Base-by-base conservation (phyloP, 2,329 filamentous ascomycete genomes). In the Fusarium brevicatenulatum region DNA sequence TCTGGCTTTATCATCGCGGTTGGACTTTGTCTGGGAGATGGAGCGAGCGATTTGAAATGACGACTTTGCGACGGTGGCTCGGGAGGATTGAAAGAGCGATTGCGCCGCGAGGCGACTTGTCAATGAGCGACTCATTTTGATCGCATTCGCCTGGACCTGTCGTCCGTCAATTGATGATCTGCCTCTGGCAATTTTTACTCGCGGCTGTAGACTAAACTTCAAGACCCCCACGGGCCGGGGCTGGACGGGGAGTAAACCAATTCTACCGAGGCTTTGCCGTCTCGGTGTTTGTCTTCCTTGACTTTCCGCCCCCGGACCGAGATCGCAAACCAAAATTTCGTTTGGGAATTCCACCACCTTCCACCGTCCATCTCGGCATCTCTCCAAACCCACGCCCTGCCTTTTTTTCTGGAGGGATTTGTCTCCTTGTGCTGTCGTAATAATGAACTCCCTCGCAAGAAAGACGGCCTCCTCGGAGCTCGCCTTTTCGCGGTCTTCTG, bases 361-460 rank as follows among this genome's bases (percentile, higher is more conserved):
- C 76, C 70, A 75, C 72, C 49, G 42, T 70, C 57, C 71, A 74
- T 74, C 71, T 50, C 55, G 55, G 42, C 32, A 58, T 58, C 42
- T 58, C 73, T 60, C 70, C 64, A 72, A 68, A 66, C 63, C 73
- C 73, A 76, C 68, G 68, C 70, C 71, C 76, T 73, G 73, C 71
- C 76, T 72, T 76, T 69, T 77, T 70, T 65, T 79, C 75, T 75
- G 78, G 79, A 77, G 77, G 78, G 71, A 59, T 70, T 73, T 70
- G 66, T 68, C 62, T 71, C 66, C 71, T 74, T 70, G 69, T 66
- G 61, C 75, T 76, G 62, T 67, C 63, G 52, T 69, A 77, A 84
- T 78, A 55, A 88, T 88, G 87, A 85, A 83, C 77, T 82, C 84
- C 66, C 76, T 87, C 64, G 80, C 83, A 75, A 83, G 78, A 83